Evolutionary conservation across 768 basidiomycete genomes (phyloP).

Genomic region (Suillus paluster): DNA sequence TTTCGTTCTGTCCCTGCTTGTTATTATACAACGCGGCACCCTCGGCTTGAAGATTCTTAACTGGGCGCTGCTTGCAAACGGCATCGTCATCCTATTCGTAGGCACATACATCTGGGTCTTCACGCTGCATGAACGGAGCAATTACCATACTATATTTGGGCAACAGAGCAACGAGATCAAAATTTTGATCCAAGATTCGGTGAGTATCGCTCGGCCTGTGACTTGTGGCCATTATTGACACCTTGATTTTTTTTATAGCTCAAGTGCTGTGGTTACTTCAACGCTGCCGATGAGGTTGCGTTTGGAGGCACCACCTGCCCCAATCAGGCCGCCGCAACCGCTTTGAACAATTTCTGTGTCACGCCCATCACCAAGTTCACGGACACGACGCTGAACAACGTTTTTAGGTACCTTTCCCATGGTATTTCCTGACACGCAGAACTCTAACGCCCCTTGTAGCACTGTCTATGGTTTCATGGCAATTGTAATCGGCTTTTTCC

Average conservation of each 20-base stretch:
- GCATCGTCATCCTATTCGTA: slow-evolving; percentile 59
- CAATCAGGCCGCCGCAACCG: slow-evolving; percentile 41
- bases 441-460: slow-evolving; percentile 32
- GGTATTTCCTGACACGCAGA: neutral
- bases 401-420: slow-evolving; percentile 74
- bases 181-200: slow-evolving; percentile 73
- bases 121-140: slow-evolving; percentile 70
- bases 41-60: slow-evolving; percentile 77
- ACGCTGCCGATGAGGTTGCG: slow-evolving; percentile 59
- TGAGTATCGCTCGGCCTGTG: slow-evolving; percentile 35
- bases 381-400: slow-evolving; percentile 75
- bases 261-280: slow-evolving; percentile 86
- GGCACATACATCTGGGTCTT: slow-evolving; percentile 84
- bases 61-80: slow-evolving; percentile 70
- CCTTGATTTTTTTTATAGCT: slow-evolving; percentile 50
- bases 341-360: slow-evolving; percentile 65
- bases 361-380: slow-evolving; percentile 67
- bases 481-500: slow-evolving; percentile 71
- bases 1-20: slow-evolving; percentile 70
- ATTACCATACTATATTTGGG: slow-evolving; percentile 66
- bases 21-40: slow-evolving; percentile 71
- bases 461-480: slow-evolving; percentile 86
- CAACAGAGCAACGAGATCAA: slow-evolving; percentile 49
- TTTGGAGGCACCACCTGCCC: slow-evolving; percentile 68
- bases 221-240: neutral